Evolutionary conservation across 1,139 yeast species (phyloP).

Genomic region (Schizosaccharomyces versatilis): DNA sequence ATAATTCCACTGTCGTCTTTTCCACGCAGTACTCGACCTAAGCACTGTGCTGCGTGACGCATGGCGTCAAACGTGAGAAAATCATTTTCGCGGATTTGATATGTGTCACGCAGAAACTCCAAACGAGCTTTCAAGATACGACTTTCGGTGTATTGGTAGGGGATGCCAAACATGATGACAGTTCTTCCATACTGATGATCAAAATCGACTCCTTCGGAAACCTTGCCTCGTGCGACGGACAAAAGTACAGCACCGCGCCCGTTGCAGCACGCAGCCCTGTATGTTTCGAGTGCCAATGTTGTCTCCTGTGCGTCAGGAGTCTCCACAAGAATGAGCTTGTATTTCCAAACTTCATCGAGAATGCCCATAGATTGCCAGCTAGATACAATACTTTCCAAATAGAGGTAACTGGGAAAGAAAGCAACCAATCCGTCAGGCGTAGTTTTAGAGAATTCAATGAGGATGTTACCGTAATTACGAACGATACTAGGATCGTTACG

Average conservation of each 20-base stretch:
- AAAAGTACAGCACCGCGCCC: slow-evolving; percentile 92
- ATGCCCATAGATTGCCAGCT: slow-evolving; percentile 99
- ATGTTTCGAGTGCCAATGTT: slow-evolving; percentile 79
- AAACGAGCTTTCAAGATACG: slow-evolving; percentile 82
- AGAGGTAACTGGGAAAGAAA: slow-evolving; percentile 83
- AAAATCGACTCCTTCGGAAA: slow-evolving; percentile 95
- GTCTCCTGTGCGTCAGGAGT: slow-evolving; percentile 99
- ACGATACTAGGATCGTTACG: slow-evolving; percentile 95
- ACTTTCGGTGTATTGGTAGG: slow-evolving; percentile 94
- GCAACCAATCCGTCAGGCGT: slow-evolving; percentile 98
- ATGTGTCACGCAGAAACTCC: slow-evolving; percentile 81
- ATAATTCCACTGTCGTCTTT: slow-evolving; percentile 95
- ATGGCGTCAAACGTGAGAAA: slow-evolving; percentile 93
- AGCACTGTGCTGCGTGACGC: slow-evolving; percentile 98
- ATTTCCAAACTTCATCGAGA: slow-evolving; percentile 93
- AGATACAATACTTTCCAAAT: slow-evolving; percentile 74
- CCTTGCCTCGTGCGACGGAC: slow-evolving; percentile 97
- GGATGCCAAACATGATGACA: slow-evolving; percentile 90
- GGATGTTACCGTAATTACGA: slow-evolving; percentile 77
- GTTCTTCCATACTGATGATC: slow-evolving; percentile 97
- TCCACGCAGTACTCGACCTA: slow-evolving; percentile 91
- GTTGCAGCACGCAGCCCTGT: slow-evolving; percentile 85
- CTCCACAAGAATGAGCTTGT: slow-evolving; percentile 82
- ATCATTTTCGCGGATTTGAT: slow-evolving; percentile 78
- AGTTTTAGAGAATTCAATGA: slow-evolving; percentile 78